Conservation (phyloP, 2,329 filamentous ascomycete genomes). For the Zymoseptoria brevis region DNA sequence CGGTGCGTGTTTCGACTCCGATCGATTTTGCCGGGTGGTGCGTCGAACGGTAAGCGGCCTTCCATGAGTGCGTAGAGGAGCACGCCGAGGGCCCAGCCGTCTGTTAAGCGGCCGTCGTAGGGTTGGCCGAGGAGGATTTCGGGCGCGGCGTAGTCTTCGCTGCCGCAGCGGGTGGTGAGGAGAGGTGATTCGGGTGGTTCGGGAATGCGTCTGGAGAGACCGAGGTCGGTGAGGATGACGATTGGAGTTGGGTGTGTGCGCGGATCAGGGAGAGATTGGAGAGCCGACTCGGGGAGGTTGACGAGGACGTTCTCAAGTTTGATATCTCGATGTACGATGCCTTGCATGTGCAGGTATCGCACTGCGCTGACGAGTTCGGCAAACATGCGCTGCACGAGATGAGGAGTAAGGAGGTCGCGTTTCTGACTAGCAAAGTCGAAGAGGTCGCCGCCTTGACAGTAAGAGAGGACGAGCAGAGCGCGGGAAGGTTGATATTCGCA, state of each 20-base stretch:
- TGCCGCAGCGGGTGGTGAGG: conserved; percentile 88
- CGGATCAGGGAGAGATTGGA: conserved; percentile 59
- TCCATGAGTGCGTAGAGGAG: conserved; percentile 89
- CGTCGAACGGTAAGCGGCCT: conserved; percentile 86
- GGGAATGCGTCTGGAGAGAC: conserved; percentile 76
- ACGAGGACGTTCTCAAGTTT: conserved; percentile 97
- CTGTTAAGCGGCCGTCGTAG: conserved; percentile 85
- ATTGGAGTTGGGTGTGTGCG: conserved; percentile 70
- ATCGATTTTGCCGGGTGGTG: conserved; percentile 69
- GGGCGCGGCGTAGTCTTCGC: conserved; percentile 92
- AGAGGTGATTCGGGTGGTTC: conserved; percentile 67
- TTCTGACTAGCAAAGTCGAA: conserved; percentile 82
- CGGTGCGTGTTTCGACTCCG: conserved; percentile 70
- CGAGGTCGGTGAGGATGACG: conserved; percentile 83
- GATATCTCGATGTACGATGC: conserved; percentile 92
- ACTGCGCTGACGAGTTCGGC: conserved; percentile 80
- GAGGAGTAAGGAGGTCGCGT: conserved; percentile 57
- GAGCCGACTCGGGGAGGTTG: conserved; percentile 62
- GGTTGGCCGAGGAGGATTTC: conserved; percentile 93
- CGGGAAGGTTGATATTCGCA: conserved; percentile 79
- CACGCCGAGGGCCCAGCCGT: conserved; percentile 93
- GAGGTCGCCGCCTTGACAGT: conserved; percentile 88
- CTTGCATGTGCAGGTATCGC: conserved; percentile 72
- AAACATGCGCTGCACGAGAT: conserved; percentile 75
- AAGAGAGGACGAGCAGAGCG: conserved; percentile 78